phyloP scores from a whole-genome alignment of 768 basidiomycete species.

The Russula earlei region DNA sequence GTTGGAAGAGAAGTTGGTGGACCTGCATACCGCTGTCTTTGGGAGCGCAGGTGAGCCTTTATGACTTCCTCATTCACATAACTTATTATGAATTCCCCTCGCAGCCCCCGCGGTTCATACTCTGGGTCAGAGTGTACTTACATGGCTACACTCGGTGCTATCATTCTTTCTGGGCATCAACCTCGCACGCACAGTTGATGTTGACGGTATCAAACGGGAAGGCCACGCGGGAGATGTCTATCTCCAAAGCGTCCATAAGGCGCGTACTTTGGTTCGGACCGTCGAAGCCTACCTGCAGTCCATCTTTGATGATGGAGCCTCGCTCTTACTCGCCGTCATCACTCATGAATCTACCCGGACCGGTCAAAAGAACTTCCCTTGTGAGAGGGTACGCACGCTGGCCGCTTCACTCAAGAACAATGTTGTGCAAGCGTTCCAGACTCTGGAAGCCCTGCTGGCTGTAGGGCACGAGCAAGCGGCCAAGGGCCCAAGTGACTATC shows the following conservation, averaged over 20 bases:
- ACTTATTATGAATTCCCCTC: not conserved
- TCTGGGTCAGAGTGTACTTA: constrained; percentile 42
- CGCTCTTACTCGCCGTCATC: constrained; percentile 53
- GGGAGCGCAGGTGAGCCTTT: constrained; percentile 19
- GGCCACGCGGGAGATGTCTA: constrained; percentile 42
- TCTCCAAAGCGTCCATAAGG: constrained; percentile 56
- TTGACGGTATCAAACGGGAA: constrained; percentile 59
- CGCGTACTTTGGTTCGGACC: constrained; percentile 55
- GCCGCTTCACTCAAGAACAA: constrained; percentile 47
- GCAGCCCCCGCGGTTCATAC: constrained; percentile 24
- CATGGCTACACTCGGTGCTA: constrained; percentile 50
- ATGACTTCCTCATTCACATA: not conserved
- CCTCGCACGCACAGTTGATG: constrained; percentile 72
- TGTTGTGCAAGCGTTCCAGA: constrained; percentile 44
- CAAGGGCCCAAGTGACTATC: constrained; percentile 59
- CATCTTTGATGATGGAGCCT: constrained; percentile 60
- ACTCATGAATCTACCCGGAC: constrained; percentile 24
- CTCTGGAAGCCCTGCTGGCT: constrained; percentile 50
- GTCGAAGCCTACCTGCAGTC: constrained; percentile 65
- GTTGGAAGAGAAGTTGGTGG: constrained; percentile 42
- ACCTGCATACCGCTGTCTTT: constrained; percentile 21
- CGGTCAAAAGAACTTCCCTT: not conserved
- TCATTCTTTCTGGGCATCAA: constrained; percentile 58
- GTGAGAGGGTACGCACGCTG: constrained; percentile 30
- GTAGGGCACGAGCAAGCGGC: constrained; percentile 67